Conservation (phyloP, 495 filamentous ascomycete genomes). For the Rhypophila decipiens region DNA sequence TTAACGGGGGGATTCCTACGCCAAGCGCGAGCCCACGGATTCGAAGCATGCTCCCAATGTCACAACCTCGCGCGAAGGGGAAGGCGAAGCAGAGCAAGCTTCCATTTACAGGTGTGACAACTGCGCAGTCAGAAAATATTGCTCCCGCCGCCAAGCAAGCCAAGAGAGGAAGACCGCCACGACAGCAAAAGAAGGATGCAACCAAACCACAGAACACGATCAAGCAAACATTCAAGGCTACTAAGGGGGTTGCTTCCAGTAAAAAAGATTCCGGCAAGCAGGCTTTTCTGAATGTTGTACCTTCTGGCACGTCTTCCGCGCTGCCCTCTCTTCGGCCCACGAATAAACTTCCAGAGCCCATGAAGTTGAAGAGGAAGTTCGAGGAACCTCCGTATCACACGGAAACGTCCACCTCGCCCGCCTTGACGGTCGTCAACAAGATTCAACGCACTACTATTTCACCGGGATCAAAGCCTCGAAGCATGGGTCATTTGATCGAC, state of each 20-base stretch:
- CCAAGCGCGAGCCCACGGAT: constrained; percentile 53
- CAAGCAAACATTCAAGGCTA: constrained; percentile 35
- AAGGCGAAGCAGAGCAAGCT: constrained; percentile 36
- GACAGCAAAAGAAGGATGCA: constrained; percentile 33
- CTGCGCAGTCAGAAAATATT: constrained; percentile 11
- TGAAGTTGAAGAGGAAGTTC: constrained; percentile 3
- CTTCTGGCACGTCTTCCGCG: constrained; percentile 1
- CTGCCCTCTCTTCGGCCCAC: constrained; percentile 23
- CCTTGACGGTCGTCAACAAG: not conserved
- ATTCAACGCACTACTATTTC: not conserved
- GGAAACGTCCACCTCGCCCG: constrained; percentile 2
- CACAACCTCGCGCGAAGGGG: constrained; percentile 20
- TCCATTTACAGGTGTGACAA: constrained; percentile 11
- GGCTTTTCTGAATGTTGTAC: constrained; percentile 6
- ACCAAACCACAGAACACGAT: constrained; percentile 29
- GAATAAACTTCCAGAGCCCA: constrained; percentile 4
- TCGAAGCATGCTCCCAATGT: constrained; percentile 38
- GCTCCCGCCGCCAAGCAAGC: constrained; percentile 5
- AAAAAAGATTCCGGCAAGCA: constrained; percentile 15
- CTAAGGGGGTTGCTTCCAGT: constrained; percentile 20
- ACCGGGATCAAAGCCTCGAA: not conserved
- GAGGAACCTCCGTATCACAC: constrained; percentile 1
- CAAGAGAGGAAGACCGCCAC: constrained; percentile 25
- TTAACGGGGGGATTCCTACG: constrained; percentile 51
- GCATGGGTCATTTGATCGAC: not conserved